A percentile compares a stretch with the other conserved stretches of the same genome.
Conservation (phyloP, 2,329 filamentous ascomycete species). For the Drechmeria coniospora region DNA sequence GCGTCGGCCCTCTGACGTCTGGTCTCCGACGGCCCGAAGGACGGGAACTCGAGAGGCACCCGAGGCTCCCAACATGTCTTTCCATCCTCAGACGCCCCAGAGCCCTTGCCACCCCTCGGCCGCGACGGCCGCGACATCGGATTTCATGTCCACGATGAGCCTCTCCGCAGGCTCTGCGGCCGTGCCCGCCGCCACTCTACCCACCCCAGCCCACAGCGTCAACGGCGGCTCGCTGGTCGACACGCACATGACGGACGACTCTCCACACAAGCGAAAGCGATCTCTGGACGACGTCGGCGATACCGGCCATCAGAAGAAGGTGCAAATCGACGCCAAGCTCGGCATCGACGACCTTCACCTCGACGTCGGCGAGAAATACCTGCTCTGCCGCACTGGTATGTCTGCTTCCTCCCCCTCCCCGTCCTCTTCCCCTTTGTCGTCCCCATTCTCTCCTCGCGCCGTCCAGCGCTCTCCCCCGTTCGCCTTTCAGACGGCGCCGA, state of each 20-base stretch:
- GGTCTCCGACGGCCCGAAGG: too few species aligned
- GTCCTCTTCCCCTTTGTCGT: too few species aligned
- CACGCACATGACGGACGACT: constrained; percentile 34
- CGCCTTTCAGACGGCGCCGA: constrained; percentile 11
- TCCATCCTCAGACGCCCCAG: constrained; percentile 52
- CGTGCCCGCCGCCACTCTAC: constrained; percentile 36
- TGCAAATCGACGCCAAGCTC: constrained; percentile 44
- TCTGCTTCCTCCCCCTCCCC: constrained; percentile 29
- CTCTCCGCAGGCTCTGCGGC: constrained; percentile 31
- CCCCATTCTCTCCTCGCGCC: too few species aligned
- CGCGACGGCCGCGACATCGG: constrained; percentile 35
- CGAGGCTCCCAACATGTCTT: constrained; percentile 38
- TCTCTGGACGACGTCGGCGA: constrained; percentile 38
- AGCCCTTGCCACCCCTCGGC: constrained; percentile 48
- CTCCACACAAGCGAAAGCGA: constrained; percentile 47
- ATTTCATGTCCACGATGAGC: constrained; percentile 33
- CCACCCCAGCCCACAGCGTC: constrained; percentile 48
- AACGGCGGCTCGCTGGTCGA: constrained; percentile 36
- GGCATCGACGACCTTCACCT: constrained; percentile 50
- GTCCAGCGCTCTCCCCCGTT: constrained; percentile 10
- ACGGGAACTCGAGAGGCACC: too few species aligned
- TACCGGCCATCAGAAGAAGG: constrained; percentile 44
- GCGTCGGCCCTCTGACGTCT: constrained; percentile 10
- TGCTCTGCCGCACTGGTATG: constrained; percentile 54
- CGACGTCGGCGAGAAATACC: constrained; percentile 52